Evolutionary conservation across 768 basidiomycete genomes (phyloP).

Genomic region (Boletus coccyginus): DNA sequence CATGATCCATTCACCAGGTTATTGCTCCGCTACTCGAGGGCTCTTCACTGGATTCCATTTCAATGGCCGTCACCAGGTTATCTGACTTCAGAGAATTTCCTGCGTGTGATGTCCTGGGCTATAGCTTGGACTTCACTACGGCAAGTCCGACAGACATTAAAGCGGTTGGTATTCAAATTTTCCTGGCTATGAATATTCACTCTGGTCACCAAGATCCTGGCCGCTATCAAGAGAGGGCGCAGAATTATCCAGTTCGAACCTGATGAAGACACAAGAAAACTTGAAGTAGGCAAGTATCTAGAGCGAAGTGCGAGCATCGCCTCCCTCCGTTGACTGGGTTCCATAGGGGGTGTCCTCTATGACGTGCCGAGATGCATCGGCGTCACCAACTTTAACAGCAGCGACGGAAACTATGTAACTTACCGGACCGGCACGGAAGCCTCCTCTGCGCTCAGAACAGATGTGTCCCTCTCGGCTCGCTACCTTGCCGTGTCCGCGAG

Average conservation of each 20-base stretch:
- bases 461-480: constrained; percentile 1
- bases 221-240: background rate
- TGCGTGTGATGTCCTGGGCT: constrained; percentile 1
- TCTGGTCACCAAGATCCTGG: background rate
- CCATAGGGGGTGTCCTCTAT: background rate
- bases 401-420: constrained; percentile 5
- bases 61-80: background rate
- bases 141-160: background rate
- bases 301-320: background rate
- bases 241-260: background rate
- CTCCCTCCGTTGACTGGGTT: background rate
- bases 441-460: background rate
- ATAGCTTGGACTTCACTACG: constrained; percentile 5
- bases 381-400: background rate
- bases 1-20: background rate
- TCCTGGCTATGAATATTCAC: background rate
- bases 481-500: constrained; percentile 11
- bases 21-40: background rate
- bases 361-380: constrained; percentile 2
- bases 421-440: constrained; percentile 1
- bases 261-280: background rate
- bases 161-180: background rate
- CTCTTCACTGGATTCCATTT: background rate
- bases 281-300: background rate
- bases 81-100: constrained; percentile 2